phyloP scores from a whole-genome alignment of 768 basidiomycete genomes.

The Mycena galopus region DNA sequence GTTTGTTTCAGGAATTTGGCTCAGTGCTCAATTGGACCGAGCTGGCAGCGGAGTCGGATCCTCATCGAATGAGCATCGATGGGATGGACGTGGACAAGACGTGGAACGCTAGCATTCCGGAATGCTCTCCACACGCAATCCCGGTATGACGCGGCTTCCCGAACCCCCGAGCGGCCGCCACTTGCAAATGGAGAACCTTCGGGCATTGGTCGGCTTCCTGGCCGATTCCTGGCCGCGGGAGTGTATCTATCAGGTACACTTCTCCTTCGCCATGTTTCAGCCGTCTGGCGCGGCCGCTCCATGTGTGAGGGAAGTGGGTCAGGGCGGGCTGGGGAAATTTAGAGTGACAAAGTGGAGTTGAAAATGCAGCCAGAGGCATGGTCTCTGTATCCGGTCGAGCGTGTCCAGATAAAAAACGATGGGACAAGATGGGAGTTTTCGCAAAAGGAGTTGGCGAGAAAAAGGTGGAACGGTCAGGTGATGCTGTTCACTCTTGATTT shows the following conservation, averaged over 20 bases:
- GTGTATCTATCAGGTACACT: background rate
- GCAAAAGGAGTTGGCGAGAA: background rate
- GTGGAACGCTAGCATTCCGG: no score
- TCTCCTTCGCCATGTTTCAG: background rate
- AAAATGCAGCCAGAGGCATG: background rate
- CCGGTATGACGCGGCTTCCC: slow-evolving; percentile 6
- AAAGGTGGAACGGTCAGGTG: slow-evolving; percentile 1
- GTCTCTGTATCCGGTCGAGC: background rate
- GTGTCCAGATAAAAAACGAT: background rate
- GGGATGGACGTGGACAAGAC: background rate
- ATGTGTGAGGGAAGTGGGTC: background rate
- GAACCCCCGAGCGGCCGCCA: background rate
- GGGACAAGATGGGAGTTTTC: background rate
- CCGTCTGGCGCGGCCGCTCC: background rate
- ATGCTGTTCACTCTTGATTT: background rate
- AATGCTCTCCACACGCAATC: background rate
- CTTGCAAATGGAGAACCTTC: slow-evolving; percentile 21
- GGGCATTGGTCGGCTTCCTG: slow-evolving; percentile 15
- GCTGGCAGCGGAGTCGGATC: background rate
- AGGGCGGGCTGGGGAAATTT: background rate
- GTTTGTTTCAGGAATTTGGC: background rate
- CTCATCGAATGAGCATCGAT: slow-evolving; percentile 3
- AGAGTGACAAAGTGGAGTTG: slow-evolving; percentile 1
- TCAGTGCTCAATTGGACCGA: background rate
- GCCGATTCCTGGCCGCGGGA: background rate